These are phyloP conservation scores for Trichophyton simii DNA, from an alignment of 2,329 filamentous ascomycete genomes.

Conservation along the genomic window DNA sequence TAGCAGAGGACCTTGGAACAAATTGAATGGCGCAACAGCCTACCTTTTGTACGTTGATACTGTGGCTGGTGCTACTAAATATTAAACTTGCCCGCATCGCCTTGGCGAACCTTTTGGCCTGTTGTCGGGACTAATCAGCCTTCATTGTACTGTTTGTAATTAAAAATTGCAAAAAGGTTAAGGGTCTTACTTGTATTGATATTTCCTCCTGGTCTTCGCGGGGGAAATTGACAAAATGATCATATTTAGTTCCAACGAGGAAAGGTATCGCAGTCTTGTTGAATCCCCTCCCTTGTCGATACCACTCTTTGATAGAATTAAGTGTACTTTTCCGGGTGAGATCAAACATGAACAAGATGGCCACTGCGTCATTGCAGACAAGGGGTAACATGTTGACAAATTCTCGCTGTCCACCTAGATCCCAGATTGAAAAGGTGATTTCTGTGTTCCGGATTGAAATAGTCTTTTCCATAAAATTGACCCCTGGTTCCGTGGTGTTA, in stretches of 20 bases:
- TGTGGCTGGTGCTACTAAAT: constrained; percentile 97
- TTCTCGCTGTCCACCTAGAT: constrained; percentile 91
- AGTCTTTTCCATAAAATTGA: constrained; percentile 99
- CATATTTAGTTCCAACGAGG: constrained; percentile 93
- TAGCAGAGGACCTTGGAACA: background rate
- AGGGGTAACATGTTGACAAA: constrained; percentile 99
- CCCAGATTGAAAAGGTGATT: constrained; percentile 99
- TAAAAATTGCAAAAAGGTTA: background rate
- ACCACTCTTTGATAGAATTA: constrained; percentile 99
- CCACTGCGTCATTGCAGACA: constrained; percentile 98
- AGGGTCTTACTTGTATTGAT: constrained; percentile 63
- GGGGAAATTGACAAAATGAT: constrained; percentile 98
- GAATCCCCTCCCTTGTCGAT: constrained; percentile 90
- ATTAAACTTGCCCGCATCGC: constrained; percentile 97
- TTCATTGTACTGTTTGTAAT: background rate
- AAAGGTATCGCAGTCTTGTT: constrained; percentile 99
- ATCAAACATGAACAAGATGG: constrained; percentile 99
- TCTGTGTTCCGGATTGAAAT: constrained; percentile 98
- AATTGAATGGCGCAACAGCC: constrained; percentile 8
- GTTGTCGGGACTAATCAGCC: constrained; percentile 29
- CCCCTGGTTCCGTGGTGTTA: constrained; percentile 42
- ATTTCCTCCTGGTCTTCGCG: constrained; percentile 97
- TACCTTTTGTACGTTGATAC: constrained; percentile 99
- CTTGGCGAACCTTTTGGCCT: constrained; percentile 92
- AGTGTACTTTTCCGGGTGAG: constrained; percentile 94